Conservation (phyloP, 768 basidiomycete genomes). For the Boletus sp. region DNA sequence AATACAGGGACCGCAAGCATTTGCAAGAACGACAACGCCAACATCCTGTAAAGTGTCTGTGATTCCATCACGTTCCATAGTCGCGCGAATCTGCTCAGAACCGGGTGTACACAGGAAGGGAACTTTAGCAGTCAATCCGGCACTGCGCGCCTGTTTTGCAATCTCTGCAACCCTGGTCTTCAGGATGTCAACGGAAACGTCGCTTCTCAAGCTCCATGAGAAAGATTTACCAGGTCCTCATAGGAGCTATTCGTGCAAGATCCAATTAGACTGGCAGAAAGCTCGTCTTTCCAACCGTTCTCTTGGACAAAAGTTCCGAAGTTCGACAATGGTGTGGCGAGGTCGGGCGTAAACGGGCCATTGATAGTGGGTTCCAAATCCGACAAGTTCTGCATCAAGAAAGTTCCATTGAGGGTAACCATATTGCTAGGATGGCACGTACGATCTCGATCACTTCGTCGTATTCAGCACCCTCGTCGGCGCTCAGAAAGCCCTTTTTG, state of each 20-base stretch:
- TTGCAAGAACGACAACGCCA: conserved; percentile 93
- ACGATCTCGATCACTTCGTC: conserved; percentile 95
- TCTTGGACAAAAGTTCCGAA: conserved; percentile 78
- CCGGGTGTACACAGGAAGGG: conserved; percentile 89
- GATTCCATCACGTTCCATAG: conserved; percentile 92
- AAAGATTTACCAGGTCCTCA: conserved; percentile 75
- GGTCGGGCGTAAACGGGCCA: conserved; percentile 96
- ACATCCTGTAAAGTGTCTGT: conserved; percentile 80
- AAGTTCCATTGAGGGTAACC: neutral
- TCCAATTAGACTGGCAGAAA: conserved; percentile 90
- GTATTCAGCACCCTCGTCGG: conserved; percentile 89
- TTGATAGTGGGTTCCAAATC: conserved; percentile 91
- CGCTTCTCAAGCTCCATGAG: neutral
- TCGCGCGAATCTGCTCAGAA: conserved; percentile 95
- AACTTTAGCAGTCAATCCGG: conserved; percentile 78
- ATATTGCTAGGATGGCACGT: conserved; percentile 26
- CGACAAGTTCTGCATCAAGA: conserved; percentile 66
- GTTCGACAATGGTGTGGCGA: conserved; percentile 89
- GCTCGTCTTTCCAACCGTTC: conserved; percentile 91
- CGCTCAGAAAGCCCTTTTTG: conserved; percentile 67
- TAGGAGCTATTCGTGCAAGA: conserved; percentile 99
- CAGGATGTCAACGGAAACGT: conserved; percentile 3
- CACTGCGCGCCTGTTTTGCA: conserved; percentile 83
- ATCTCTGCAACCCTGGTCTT: conserved; percentile 91
- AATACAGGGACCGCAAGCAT: conserved; percentile 98